These are phyloP conservation scores for Fusarium lyarnte DNA, from an alignment of 2,329 filamentous ascomycete genomes.

Conservation along the genomic window DNA sequence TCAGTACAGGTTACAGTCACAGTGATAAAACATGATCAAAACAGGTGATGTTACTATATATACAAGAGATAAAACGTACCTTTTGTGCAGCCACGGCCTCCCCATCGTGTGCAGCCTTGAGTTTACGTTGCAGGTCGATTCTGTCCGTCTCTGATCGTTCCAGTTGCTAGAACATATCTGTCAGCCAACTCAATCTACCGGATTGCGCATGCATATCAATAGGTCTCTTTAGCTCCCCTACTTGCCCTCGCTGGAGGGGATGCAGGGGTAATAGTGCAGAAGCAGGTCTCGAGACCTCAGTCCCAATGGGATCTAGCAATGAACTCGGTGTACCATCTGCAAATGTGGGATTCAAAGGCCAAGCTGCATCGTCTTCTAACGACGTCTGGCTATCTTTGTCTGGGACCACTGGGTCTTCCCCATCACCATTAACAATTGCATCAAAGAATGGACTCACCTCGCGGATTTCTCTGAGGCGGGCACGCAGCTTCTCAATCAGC, in stretches of 20 bases:
- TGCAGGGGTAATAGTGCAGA: not conserved
- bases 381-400: not conserved
- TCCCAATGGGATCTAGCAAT: not conserved
- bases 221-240: not conserved
- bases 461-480: conserved; percentile 64
- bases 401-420: conserved; percentile 19
- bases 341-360: not conserved
- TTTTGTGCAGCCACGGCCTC: conserved; percentile 61
- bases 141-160: conserved; percentile 67
- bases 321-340: not conserved
- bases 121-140: conserved; percentile 63
- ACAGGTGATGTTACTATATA: not conserved
- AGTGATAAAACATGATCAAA: not conserved
- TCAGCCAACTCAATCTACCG: conserved; percentile 21
- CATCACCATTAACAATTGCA: conserved; percentile 11
- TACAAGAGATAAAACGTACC: conserved; percentile 52
- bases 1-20: conserved; percentile 20
- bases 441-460: conserved; percentile 59
- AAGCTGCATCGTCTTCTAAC: not conserved
- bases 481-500: conserved; percentile 67
- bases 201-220: not conserved
- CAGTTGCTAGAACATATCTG: conserved; percentile 58
- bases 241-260: not conserved
- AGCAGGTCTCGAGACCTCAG: not conserved
- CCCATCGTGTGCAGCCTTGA: conserved; percentile 63